A percentile compares a stretch with the other conserved stretches of the same genome.
These are phyloP conservation scores for Sporothrix pallida DNA, from an alignment of 2,329 filamentous ascomycete species.

Conservation along the genomic window DNA sequence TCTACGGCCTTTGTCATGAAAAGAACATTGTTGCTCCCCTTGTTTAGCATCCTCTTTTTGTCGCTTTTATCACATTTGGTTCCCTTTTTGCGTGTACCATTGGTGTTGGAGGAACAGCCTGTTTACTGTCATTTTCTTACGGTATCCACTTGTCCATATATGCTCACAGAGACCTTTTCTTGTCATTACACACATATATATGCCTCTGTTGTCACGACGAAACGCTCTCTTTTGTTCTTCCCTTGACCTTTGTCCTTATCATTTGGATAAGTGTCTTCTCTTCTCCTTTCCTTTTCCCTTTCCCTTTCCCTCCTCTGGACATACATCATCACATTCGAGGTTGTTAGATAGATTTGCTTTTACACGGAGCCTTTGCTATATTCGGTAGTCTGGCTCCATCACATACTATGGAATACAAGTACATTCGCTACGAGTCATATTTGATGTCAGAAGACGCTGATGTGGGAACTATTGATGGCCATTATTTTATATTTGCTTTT, in stretches of 20 bases:
- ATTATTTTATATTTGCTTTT: not conserved
- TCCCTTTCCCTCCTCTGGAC: not conserved
- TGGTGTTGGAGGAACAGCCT: slow-evolving; percentile 14
- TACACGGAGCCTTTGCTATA: not conserved
- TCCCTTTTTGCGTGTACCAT: not conserved
- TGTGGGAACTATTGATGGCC: not conserved
- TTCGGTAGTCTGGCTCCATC: not conserved
- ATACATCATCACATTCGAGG: not conserved
- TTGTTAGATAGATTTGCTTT: not conserved
- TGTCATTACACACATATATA: slow-evolving; percentile 7
- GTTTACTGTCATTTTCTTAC: not conserved
- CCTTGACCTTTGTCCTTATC: not conserved
- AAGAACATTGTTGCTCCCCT: too few relatives aligned
- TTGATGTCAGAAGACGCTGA: too few relatives aligned
- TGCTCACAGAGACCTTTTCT: not conserved
- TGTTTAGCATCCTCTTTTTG: too few relatives aligned
- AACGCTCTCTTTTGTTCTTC: not conserved
- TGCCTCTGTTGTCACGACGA: not conserved
- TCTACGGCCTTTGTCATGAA: too few relatives aligned
- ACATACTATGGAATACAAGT: not conserved
- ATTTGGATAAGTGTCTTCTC: not conserved
- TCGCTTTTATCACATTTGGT: not conserved
- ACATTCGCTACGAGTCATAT: not conserved
- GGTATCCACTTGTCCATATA: not conserved
- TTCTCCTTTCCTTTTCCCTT: too few relatives aligned